Evolutionary conservation across 805 yeast genomes (phyloP).

Genomic region (Wickerhamiella qilinensis): DNA sequence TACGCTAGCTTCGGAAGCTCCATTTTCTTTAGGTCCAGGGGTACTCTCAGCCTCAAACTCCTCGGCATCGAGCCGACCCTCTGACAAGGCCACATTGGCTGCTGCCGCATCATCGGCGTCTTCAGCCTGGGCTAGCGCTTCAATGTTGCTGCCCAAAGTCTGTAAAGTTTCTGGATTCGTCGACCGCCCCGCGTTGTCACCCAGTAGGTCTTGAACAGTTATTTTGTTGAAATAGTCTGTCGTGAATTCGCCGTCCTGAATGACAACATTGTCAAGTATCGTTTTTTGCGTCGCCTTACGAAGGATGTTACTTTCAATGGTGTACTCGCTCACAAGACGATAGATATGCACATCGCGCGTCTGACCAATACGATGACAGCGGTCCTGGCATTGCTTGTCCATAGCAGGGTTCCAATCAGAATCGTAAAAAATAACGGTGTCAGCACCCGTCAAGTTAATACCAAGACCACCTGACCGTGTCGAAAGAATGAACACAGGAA

Average conservation of each 20-base stretch:
- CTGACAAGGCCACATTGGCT: conserved; percentile 76
- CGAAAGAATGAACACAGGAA: conserved; percentile 82
- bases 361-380: conserved; percentile 98
- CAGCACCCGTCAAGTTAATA: conserved; percentile 95
- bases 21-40: background rate
- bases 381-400: conserved; percentile 98
- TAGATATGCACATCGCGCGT: conserved; percentile 95
- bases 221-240: conserved; percentile 87
- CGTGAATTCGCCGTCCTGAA: conserved; percentile 96
- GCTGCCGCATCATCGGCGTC: conserved; percentile 69
- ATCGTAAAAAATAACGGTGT: conserved; percentile 93
- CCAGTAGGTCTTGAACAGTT: conserved; percentile 72
- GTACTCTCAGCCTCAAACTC: conserved; percentile 36
- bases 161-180: conserved; percentile 14
- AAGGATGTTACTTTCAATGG: conserved; percentile 89
- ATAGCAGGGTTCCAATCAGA: conserved; percentile 99
- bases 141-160: conserved; percentile 24
- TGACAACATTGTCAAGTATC: conserved; percentile 83
- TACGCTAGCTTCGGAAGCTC: conserved; percentile 10
- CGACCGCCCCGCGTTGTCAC: conserved; percentile 32
- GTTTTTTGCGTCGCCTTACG: conserved; percentile 90
- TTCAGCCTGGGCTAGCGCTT: conserved; percentile 75
- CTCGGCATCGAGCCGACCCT: conserved; percentile 66
- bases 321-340: conserved; percentile 86
- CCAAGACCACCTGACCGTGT: conserved; percentile 98